Evolutionary conservation across 345 rosid genomes (phyloP), one percentile per base, ranked within the genome.

Genomic region (Gossypium mustelinum): DNA sequence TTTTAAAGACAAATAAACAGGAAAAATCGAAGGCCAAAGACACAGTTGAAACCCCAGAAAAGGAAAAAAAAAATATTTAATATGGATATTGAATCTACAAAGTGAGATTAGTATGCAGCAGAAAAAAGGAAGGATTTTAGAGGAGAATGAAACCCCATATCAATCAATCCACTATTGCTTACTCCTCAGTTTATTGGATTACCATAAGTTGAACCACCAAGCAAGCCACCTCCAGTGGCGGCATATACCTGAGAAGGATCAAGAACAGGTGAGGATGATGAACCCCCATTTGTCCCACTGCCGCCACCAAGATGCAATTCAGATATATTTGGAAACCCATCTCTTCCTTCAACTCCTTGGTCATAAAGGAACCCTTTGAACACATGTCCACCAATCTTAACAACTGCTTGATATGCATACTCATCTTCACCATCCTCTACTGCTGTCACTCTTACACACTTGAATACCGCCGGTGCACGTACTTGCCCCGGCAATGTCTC

Each of bases 351-450:
- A 71, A 77, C 83, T 61, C 98, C 98, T 84, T 89, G 95, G 78
- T 93, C 97, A 24, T 93, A 93, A 41, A 95, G 79, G 82, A 95
- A 82, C 70, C 99, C 99, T 87, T 90, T 93, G 75, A 91, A 95
- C 17, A 95, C 89, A 77, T 85, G 99, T 11, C 99, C 97, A 10
- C 93, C 91, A 54, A 95, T 95, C 78, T 89, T 93, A 20, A 89
- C 98, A 69, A 85, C 91, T 3, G 98, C 98, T 68, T 95, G 98
- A 69, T 95, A 95, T 0, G 97, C 98, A 66, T 85, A 91, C 84
- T 95, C 96, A 73, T 91, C 98, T 27, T 88, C 94, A 1, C 97
- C 98, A 3, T 82, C 99, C 50, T 94, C 99, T 72, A 94, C 82
- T 7, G 97, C 94, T 1, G 98, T 92, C 75, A 94, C 97, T 73